phyloP scores from a whole-genome alignment of 257 asterid genomes.

The Solanum sparsipilum region DNA sequence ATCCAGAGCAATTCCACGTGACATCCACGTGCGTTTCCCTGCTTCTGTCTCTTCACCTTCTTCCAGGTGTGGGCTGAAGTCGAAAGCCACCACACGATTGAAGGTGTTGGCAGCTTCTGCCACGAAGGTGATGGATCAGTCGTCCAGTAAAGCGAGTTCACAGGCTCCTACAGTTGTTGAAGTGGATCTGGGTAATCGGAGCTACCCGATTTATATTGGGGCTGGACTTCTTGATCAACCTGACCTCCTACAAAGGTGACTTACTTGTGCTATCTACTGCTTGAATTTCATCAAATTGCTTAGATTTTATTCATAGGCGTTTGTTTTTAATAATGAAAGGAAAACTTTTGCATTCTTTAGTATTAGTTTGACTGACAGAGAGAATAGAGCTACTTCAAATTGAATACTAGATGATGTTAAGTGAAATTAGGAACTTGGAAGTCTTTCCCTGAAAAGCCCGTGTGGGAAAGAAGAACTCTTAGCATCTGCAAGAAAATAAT shows the following conservation, averaged over 20 bases:
- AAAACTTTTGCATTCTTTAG: not conserved
- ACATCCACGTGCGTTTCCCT: conserved; percentile 27
- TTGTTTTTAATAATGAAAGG: not conserved
- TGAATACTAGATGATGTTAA: not conserved
- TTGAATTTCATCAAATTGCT: not conserved
- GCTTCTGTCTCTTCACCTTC: conserved; percentile 16
- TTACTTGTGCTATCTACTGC: not conserved
- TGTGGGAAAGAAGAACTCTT: not conserved
- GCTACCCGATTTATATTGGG: conserved; percentile 97
- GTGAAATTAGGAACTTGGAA: not conserved
- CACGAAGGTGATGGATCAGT: conserved; percentile 55
- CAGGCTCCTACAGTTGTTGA: conserved; percentile 50
- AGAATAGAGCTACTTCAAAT: not conserved
- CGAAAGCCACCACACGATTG: conserved; percentile 7
- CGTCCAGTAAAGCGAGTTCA: conserved; percentile 30
- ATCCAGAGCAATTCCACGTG: conserved; percentile 15
- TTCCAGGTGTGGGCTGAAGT: conserved; percentile 9
- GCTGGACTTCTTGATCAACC: conserved; percentile 81
- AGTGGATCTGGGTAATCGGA: conserved; percentile 89
- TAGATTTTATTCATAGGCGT: not conserved
- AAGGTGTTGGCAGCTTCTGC: conserved; percentile 45
- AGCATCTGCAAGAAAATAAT: not conserved
- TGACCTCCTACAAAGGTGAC: conserved; percentile 72
- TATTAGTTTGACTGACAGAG: not conserved
- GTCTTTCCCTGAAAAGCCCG: not conserved